Evolutionary conservation across 306 rosid species (phyloP), one percentile per base, ranked within the genome.

Genomic region (Ormosia emarginata): DNA sequence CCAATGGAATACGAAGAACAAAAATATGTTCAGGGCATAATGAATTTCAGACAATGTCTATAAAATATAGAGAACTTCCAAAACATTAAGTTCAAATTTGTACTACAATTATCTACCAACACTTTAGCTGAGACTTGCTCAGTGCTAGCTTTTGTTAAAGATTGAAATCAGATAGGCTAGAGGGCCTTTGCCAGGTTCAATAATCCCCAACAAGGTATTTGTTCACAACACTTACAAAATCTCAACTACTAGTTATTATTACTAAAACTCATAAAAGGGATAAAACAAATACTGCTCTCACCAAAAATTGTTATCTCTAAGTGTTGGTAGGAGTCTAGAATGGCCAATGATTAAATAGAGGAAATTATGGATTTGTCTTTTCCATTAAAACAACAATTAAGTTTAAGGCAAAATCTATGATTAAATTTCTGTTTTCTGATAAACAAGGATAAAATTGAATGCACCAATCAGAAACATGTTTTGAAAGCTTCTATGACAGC

Each of bases 381-480:
- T 43, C 17, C 65, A 43, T 44, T 82, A 65, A 67, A 67, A 67
- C 8, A 39, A 68, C 70, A 78, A 34, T 52, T 62, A 50, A 49
- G 50, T 56, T 49, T 39, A 32, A 37, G 18, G 52, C 62, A 17
- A 40, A 14, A 41, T 50, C 67, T 30, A 53, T 11, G 12, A 57
- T 17, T 44, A 69, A 33, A 70, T 58, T 30, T 53, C 59, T 43
- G 43, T 47, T 32, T 66, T 57, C 37, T 50, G 29, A 62, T 40
- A 9, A 43, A 44, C 44, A 56, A 53, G 3, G 53, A 56, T 66
- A 17, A 10, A 41, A 61, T 8, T 15, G 10, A 52, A 78, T 53
- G 32, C 24, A 39, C 33, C 75, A 67, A 71, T 39, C 8, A 70
- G 24, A 77, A 37, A 69, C 71, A 68, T 75, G 71, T 67, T 57